Base-by-base conservation (phyloP, 352 stramenopile species). In the Phytophthora ramorum region DNA sequence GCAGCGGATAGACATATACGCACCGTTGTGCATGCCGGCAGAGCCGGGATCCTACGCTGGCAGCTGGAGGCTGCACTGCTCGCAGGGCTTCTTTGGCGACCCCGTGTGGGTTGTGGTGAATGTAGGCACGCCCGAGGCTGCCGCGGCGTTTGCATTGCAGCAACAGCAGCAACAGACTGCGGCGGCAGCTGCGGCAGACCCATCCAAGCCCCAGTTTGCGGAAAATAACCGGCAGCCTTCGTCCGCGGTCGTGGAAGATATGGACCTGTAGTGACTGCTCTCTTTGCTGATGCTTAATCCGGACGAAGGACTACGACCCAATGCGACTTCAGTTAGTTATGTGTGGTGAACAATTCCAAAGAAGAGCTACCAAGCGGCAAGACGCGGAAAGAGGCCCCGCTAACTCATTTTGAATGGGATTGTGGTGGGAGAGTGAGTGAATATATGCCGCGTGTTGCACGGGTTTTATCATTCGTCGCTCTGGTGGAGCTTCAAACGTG, bases 91-190 rank as follows among this genome's bases (percentile, higher is more conserved):
- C 57, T 93, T 96, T 44, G 86, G 85, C 13, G 85, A 96, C 14
- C 84, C 85, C 0, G 74, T 93, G 10, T 96, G 87, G 87, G 76
- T 94, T 26, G 60, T 93, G 24, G 68, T 93, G 7, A 92, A 87
- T 38, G 85, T 96, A 37, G 73, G 66, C 24, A 76, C 61, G 2
- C 61, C 38, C n/a, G 61, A 77, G 20, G 48, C 47, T 37, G 59
- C 58, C 0, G 57, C 58, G 22, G 64, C 69, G 9, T 74, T 71
- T 52, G 70, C 66, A n/a, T 35, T 65, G 61, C 66, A 73, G 41
- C 67, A 73, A 34, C 66, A 69, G 46, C 56, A 63, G 46, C 56
- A 63, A 47, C 51, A 58, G 47, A 40, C 50, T 14, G 53, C 56
- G 32, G 53, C 56, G 32, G 51, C 53, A 34, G 44, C 52, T 12